Conservation (phyloP, 2,329 filamentous ascomycete species). For the Capronia epimyces region DNA sequence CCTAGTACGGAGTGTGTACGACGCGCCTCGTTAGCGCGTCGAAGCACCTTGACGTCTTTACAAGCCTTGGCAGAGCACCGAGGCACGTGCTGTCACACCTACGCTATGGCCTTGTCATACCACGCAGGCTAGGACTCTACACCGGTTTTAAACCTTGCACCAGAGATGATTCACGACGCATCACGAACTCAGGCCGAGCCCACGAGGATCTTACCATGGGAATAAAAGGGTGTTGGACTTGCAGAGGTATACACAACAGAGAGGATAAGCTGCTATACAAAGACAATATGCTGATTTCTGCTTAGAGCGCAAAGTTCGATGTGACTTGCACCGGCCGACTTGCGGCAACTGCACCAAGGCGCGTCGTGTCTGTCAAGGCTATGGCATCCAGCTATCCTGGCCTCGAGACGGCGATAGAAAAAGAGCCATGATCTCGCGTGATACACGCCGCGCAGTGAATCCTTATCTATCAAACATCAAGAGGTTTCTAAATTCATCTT, state of each 20-base stretch:
- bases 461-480: conserved; percentile 8
- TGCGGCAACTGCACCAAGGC: conserved; percentile 24
- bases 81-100: too few relatives aligned
- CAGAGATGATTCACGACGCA: conserved; percentile 3
- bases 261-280: background rate
- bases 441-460: conserved; percentile 2
- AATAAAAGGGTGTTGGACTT: conserved; percentile 21
- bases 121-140: too few relatives aligned
- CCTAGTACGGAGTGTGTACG: too few relatives aligned
- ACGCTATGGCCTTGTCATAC: too few relatives aligned
- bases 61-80: too few relatives aligned
- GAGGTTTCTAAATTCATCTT: conserved; percentile 19
- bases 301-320: conserved; percentile 23
- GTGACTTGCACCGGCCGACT: conserved; percentile 18
- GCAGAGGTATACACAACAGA: conserved; percentile 15
- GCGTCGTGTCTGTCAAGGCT: conserved; percentile 21
- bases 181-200: conserved; percentile 1
- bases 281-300: conserved; percentile 6
- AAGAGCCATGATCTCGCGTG: conserved; percentile 14
- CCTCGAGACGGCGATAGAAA: conserved; percentile 21
- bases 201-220: conserved; percentile 13
- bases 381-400: conserved; percentile 23
- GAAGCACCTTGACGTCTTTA: too few relatives aligned
- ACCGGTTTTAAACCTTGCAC: conserved; percentile 1
- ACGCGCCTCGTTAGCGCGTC: too few relatives aligned